A percentile compares a stretch with the other conserved stretches of the same genome.
These are phyloP conservation scores for Melastoma candidum DNA, from an alignment of 441 rosid genomes.

Conservation along the genomic window DNA sequence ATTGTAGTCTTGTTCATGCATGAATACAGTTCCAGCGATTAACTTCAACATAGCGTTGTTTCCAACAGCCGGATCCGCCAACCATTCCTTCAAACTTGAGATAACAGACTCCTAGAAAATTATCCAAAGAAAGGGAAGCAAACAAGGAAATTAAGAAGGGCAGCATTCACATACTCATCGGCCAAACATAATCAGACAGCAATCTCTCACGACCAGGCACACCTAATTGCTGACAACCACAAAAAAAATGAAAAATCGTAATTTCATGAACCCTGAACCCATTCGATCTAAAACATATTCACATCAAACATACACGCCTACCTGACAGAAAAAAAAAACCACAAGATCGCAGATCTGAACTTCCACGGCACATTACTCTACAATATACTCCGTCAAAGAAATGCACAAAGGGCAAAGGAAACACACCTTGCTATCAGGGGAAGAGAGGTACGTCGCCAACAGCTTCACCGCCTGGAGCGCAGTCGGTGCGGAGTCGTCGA, in stretches of 20 bases:
- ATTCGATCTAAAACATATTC: too few species aligned
- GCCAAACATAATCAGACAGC: neutral
- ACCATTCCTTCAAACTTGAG: slow-evolving; percentile 78
- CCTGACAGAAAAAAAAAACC: too few species aligned
- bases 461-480: slow-evolving; percentile 90
- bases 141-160: too few species aligned
- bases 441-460: slow-evolving; percentile 69
- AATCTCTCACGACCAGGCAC: too few species aligned
- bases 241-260: too few species aligned
- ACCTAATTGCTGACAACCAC: too few species aligned
- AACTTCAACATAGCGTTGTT: slow-evolving; percentile 56
- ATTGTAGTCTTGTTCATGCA: slow-evolving; percentile 81
- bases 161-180: too few species aligned
- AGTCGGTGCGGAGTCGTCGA: slow-evolving; percentile 71
- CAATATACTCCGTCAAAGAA: neutral
- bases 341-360: too few species aligned
- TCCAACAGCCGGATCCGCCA: slow-evolving; percentile 81
- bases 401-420: neutral
- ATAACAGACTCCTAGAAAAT: slow-evolving; percentile 61
- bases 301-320: too few species aligned
- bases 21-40: slow-evolving; percentile 84
- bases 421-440: slow-evolving; percentile 57
- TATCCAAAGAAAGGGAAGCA: neutral
- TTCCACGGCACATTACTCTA: too few species aligned
- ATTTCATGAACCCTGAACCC: too few species aligned